A percentile compares a stretch with the other conserved stretches of the same genome.
These are phyloP conservation scores for Jaapia argillacea DNA, from an alignment of 768 basidiomycete species.

Conservation along the genomic window DNA sequence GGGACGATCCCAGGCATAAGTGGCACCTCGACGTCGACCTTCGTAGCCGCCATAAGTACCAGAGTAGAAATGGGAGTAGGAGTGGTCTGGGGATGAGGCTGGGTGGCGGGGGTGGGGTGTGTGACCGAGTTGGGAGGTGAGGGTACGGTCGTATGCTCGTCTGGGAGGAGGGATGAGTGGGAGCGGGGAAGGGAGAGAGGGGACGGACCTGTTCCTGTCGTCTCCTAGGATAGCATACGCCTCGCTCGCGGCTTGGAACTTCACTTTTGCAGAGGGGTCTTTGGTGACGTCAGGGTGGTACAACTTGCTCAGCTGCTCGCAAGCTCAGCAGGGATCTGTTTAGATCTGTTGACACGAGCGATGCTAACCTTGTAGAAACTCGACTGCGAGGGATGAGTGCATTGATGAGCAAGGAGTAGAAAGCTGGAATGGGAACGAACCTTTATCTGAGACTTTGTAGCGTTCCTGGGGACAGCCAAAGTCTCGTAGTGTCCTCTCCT, in stretches of 20 bases:
- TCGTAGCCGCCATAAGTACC: slow-evolving; percentile 18
- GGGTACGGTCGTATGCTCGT: slow-evolving; percentile 22
- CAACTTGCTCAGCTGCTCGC: slow-evolving; percentile 33
- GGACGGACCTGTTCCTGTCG: slow-evolving; percentile 31
- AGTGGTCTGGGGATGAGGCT: slow-evolving; percentile 5
- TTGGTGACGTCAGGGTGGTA: slow-evolving; percentile 35
- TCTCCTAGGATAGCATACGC: slow-evolving; percentile 36
- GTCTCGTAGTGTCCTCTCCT: slow-evolving; percentile 27
- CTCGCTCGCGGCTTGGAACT: slow-evolving; percentile 35
- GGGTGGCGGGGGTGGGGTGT: slow-evolving; percentile 2
- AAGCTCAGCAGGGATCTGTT: slow-evolving; percentile 1
- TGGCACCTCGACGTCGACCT: slow-evolving; percentile 22
- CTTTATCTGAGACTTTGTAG: slow-evolving; percentile 26
- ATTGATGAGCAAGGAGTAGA: neutral
- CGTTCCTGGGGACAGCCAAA: slow-evolving; percentile 22
- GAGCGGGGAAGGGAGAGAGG: neutral
- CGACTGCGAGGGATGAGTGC: slow-evolving; percentile 12
- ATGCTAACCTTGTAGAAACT: slow-evolving; percentile 26
- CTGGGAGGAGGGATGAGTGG: slow-evolving; percentile 8
- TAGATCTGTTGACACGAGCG: slow-evolving; percentile 2
- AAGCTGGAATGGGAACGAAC: slow-evolving; percentile 7
- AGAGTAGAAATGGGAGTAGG: slow-evolving; percentile 6
- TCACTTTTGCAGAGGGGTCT: slow-evolving; percentile 26
- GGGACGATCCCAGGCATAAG: slow-evolving; percentile 24
- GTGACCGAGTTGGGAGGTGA: slow-evolving; percentile 1